Evolutionary conservation across 768 basidiomycete genomes (phyloP).

Genomic region (Psilocybe azurescens): DNA sequence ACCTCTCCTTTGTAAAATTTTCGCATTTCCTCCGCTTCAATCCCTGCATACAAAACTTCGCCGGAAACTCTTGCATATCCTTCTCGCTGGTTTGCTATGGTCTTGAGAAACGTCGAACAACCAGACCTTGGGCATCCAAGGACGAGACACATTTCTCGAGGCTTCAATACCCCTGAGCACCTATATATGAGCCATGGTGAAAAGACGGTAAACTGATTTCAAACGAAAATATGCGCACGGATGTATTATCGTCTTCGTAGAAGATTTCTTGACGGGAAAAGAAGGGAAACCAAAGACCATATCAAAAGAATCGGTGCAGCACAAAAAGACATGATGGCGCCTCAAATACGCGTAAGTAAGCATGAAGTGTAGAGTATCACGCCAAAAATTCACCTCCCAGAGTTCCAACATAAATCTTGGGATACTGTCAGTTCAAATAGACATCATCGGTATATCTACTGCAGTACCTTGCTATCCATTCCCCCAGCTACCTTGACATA

Average conservation of each 20-base stretch:
- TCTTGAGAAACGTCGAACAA: constrained; percentile 86
- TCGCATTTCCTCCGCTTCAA: constrained; percentile 75
- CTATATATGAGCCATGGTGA: constrained; percentile 31
- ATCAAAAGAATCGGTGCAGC: constrained; percentile 54
- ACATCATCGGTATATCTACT: not conserved
- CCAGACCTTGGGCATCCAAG: constrained; percentile 85
- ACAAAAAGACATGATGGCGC: constrained; percentile 58
- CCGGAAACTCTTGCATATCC: constrained; percentile 70
- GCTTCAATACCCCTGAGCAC: constrained; percentile 70
- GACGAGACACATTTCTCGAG: constrained; percentile 88
- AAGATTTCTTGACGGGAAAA: constrained; percentile 44
- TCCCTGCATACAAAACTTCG: constrained; percentile 83
- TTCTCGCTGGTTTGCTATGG: constrained; percentile 76
- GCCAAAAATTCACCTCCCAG: constrained; percentile 53
- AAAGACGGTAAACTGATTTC: not conserved
- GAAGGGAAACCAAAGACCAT: constrained; percentile 44
- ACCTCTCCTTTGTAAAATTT: constrained; percentile 82
- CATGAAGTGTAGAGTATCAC: too few species aligned
- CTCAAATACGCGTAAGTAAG: constrained; percentile 30
- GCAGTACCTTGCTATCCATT: constrained; percentile 54
- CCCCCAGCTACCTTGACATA: constrained; percentile 66
- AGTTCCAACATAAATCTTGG: constrained; percentile 60
- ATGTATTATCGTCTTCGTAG: constrained; percentile 62
- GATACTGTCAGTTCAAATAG: not conserved
- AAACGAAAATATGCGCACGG: constrained; percentile 42